A percentile compares a stretch with the other conserved stretches of the same genome.
phyloP scores from a whole-genome alignment of 2,329 filamentous ascomycete species.

The Chlorencoelia australis region DNA sequence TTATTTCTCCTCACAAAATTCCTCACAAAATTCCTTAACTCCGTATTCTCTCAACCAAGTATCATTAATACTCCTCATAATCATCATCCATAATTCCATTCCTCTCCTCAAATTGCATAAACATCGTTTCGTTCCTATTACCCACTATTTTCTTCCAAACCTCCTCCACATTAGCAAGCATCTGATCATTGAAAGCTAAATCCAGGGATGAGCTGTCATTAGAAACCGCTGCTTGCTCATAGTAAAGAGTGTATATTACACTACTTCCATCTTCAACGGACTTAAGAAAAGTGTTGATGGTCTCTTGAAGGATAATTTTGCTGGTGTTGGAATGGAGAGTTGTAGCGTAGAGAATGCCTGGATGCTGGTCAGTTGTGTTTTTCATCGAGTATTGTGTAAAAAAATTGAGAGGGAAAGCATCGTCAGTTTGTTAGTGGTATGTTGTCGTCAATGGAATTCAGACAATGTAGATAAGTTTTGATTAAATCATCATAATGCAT shows the following conservation, averaged over 20 bases:
- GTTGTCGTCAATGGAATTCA: constrained; percentile 84
- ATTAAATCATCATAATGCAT: constrained; percentile 67
- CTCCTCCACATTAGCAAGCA: constrained; percentile 54
- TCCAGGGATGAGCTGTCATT: constrained; percentile 49
- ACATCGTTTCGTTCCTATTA: constrained; percentile 31
- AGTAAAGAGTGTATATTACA: constrained; percentile 43
- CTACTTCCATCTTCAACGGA: constrained; percentile 23
- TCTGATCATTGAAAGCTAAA: constrained; percentile 63
- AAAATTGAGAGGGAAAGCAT: constrained; percentile 26
- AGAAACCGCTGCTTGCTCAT: constrained; percentile 37
- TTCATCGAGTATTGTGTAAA: too few relatives aligned
- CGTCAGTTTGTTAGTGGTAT: constrained; percentile 86
- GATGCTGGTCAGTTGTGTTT: constrained; percentile 16
- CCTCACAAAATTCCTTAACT: too few relatives aligned
- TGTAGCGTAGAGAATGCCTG: constrained; percentile 28
- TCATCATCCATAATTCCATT: constrained; percentile 51
- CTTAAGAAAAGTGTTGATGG: constrained; percentile 24
- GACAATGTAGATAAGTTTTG: constrained; percentile 99
- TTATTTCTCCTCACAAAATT: too few relatives aligned
- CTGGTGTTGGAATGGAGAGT: constrained; percentile 14
- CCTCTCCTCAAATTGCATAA: constrained; percentile 72
- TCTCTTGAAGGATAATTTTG: constrained; percentile 11
- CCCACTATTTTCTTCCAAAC: constrained; percentile 55
- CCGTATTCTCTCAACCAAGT: too few relatives aligned
- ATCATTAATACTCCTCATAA: too few relatives aligned